Conservation (phyloP, 352 stramenopile species). For the Globisporangium solare region DNA sequence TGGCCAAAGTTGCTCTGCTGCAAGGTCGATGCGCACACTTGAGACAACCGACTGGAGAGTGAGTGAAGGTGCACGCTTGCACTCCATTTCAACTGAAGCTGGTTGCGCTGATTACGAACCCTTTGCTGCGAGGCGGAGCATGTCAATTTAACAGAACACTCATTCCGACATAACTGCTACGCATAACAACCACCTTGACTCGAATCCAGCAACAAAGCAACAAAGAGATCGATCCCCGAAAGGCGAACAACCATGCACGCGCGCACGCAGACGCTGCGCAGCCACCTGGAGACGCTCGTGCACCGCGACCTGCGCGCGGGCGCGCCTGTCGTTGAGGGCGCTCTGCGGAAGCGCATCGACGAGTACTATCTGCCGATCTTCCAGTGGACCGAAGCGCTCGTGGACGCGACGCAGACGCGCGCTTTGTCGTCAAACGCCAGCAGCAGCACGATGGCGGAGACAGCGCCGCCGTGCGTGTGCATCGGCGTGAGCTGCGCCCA, state of each 20-base stretch:
- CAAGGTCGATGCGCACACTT: too few species aligned
- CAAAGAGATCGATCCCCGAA: background rate
- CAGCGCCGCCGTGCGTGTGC: conserved; percentile 40
- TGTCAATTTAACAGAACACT: too few species aligned
- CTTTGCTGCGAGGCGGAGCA: too few species aligned
- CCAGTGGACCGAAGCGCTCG: conserved; percentile 55
- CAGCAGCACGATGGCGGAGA: background rate
- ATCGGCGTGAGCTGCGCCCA: conserved; percentile 82
- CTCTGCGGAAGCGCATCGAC: conserved; percentile 50
- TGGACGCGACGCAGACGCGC: conserved; percentile 25
- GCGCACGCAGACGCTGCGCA: conserved; percentile 16
- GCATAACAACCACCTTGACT: background rate
- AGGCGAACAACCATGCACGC: background rate
- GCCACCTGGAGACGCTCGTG: conserved; percentile 54
- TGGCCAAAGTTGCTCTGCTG: too few species aligned
- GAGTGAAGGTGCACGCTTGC: too few species aligned
- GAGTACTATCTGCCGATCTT: conserved; percentile 79
- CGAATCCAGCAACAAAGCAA: background rate
- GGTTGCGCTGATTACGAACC: too few species aligned
- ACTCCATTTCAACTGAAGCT: too few species aligned
- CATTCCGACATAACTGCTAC: too few species aligned
- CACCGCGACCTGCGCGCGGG: conserved; percentile 30
- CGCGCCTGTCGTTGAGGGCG: conserved; percentile 27
- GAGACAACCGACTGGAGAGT: too few species aligned
- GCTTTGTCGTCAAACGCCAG: too few species aligned